Evolutionary conservation across 768 basidiomycete genomes (phyloP).

Genomic region (Dacryopinax primogenitus): DNA sequence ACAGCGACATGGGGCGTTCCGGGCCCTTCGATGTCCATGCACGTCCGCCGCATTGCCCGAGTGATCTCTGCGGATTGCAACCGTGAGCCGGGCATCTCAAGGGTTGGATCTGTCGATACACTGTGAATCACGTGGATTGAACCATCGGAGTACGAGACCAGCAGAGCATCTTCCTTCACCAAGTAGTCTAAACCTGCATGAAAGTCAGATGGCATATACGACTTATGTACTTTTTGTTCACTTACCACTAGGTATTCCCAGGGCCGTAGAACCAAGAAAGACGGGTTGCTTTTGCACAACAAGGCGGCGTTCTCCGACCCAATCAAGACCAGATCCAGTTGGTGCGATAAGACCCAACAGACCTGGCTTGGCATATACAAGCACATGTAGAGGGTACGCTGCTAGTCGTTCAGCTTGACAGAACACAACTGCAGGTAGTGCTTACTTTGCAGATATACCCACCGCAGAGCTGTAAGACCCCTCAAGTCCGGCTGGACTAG

Average conservation of each 20-base stretch:
- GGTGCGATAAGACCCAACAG: constrained; percentile 43
- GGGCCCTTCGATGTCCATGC: constrained; percentile 28
- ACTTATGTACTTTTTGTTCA: background rate
- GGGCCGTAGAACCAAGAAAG: constrained; percentile 46
- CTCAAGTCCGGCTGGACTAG: constrained; percentile 28
- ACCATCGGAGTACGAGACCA: constrained; percentile 56
- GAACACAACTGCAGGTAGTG: constrained; percentile 27
- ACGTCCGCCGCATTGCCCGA: constrained; percentile 8
- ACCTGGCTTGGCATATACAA: constrained; percentile 50
- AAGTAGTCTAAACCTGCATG: constrained; percentile 35
- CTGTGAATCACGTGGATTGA: constrained; percentile 50
- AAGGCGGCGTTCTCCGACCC: constrained; percentile 42
- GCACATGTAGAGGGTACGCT: constrained; percentile 35
- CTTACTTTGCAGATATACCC: constrained; percentile 35
- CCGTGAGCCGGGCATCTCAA: constrained; percentile 21
- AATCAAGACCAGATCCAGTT: constrained; percentile 19
- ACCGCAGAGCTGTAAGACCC: constrained; percentile 42
- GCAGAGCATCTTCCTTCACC: constrained; percentile 36
- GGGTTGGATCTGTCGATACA: constrained; percentile 38
- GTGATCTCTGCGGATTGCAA: constrained; percentile 16
- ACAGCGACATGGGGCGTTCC: background rate
- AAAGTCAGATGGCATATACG: background rate
- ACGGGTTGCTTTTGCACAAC: constrained; percentile 36
- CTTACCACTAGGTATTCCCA: constrained; percentile 45
- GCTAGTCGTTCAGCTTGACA: background rate